phyloP scores from a whole-genome alignment of 1,284 basidiomycete species.

The Puccinia polysora region DNA sequence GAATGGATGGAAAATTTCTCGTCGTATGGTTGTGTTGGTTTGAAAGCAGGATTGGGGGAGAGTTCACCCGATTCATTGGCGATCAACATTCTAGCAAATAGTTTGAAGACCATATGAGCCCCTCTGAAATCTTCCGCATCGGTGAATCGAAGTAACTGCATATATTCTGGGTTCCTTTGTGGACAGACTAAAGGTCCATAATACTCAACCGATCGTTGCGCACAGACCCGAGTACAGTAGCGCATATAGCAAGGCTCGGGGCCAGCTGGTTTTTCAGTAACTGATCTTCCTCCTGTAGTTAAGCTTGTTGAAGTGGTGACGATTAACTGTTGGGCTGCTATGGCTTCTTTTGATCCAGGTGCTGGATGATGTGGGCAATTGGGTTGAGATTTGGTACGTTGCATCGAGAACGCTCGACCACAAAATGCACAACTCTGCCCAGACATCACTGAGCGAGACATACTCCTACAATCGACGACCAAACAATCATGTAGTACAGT shows the following conservation, averaged over 20 bases:
- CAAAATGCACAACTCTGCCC: slow-evolving; percentile 41
- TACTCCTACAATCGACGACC: neutral
- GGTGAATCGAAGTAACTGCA: slow-evolving; percentile 34
- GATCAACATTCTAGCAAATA: slow-evolving; percentile 43
- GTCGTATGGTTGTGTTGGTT: neutral
- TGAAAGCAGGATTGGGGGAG: slow-evolving; percentile 12
- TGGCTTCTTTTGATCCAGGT: slow-evolving; percentile 43
- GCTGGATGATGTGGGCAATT: slow-evolving; percentile 43
- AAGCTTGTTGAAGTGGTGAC: slow-evolving; percentile 28
- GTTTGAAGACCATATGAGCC: slow-evolving; percentile 43
- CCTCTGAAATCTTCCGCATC: slow-evolving; percentile 39
- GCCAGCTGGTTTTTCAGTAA: slow-evolving; percentile 37
- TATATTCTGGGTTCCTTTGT: slow-evolving; percentile 43
- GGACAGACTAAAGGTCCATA: slow-evolving; percentile 40
- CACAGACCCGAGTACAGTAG: slow-evolving; percentile 42
- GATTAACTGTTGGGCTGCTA: slow-evolving; percentile 38
- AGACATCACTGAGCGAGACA: slow-evolving; percentile 34
- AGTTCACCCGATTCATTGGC: slow-evolving; percentile 40
- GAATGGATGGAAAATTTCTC: too few relatives aligned
- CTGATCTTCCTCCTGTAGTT: slow-evolving; percentile 24
- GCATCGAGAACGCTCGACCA: slow-evolving; percentile 35
- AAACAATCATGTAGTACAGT: neutral
- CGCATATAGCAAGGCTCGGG: slow-evolving; percentile 44
- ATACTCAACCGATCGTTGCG: slow-evolving; percentile 35
- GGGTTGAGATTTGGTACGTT: slow-evolving; percentile 31